A percentile compares a stretch with the other conserved stretches of the same genome.
phyloP scores from a whole-genome alignment of 169 alveolate species.

The Plasmodium berghei region DNA sequence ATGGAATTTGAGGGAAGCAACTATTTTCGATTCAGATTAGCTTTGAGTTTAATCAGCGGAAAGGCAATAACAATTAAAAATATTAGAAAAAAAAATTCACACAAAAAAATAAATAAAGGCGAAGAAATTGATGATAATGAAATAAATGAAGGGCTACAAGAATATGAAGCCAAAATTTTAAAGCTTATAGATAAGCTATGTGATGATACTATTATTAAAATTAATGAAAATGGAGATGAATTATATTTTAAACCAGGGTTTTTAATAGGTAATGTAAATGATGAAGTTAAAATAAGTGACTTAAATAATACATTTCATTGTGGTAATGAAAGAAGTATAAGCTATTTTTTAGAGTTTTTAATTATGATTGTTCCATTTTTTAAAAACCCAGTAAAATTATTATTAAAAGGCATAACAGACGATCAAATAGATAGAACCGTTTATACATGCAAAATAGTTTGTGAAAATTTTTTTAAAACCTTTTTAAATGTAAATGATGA shows the following conservation, averaged over 20 bases:
- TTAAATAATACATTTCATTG: slow-evolving; percentile 51
- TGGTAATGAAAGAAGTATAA: slow-evolving; percentile 76
- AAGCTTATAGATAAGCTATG: slow-evolving; percentile 68
- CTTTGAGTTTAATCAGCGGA: slow-evolving; percentile 74
- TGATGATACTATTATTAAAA: slow-evolving; percentile 66
- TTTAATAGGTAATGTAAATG: slow-evolving; percentile 68
- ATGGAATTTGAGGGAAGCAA: slow-evolving; percentile 71
- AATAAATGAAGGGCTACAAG: slow-evolving; percentile 26
- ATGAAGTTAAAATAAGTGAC: slow-evolving; percentile 47
- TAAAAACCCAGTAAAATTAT: slow-evolving; percentile 71
- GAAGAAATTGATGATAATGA: slow-evolving; percentile 19
- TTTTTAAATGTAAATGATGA: slow-evolving; percentile 48
- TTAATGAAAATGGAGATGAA: slow-evolving; percentile 74
- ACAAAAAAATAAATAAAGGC: slow-evolving; percentile 10
- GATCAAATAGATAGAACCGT: slow-evolving; percentile 56
- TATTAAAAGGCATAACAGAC: slow-evolving; percentile 75
- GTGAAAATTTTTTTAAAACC: slow-evolving; percentile 71
- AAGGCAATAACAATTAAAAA: slow-evolving; percentile 66
- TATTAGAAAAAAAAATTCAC: slow-evolving; percentile 25
- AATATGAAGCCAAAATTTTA: slow-evolving; percentile 71
- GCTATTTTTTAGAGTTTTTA: slow-evolving; percentile 66
- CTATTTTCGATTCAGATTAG: slow-evolving; percentile 61
- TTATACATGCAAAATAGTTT: slow-evolving; percentile 60
- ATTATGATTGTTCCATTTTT: slow-evolving; percentile 73
- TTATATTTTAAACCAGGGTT: slow-evolving; percentile 75